Conservation (phyloP, 73 alveolate genomes). For the Paramecium sexaurelia region DNA sequence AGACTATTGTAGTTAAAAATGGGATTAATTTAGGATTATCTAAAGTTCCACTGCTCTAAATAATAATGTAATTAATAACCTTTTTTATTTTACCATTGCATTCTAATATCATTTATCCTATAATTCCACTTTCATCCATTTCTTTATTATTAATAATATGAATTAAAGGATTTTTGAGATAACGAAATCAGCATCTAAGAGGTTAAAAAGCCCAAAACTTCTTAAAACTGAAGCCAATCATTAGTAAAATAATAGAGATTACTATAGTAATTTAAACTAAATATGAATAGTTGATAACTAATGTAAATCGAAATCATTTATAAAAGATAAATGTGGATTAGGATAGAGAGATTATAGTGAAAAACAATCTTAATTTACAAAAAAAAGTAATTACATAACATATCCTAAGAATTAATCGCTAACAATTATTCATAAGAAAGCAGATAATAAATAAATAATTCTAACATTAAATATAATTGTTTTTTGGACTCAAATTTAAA, state of each 20-base stretch:
- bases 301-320: background rate
- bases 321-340: background rate
- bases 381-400: background rate
- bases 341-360: conserved; percentile 6
- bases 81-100: background rate
- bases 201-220: background rate
- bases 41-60: conserved; percentile 30
- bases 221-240: background rate
- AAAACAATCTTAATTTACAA: background rate
- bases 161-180: background rate
- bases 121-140: conserved; percentile 54
- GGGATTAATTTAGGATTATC: background rate
- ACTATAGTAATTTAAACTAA: background rate
- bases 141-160: background rate
- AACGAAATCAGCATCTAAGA: background rate
- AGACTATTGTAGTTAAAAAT: background rate
- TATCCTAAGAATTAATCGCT: background rate
- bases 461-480: background rate
- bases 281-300: background rate
- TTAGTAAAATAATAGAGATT: background rate
- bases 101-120: conserved; percentile 38
- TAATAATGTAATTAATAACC: background rate
- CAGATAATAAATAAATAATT: background rate
- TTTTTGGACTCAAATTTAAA: background rate
- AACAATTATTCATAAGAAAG: background rate